Conservation (phyloP, 345 rosid species). For the Lepidium aucheri region DNA sequence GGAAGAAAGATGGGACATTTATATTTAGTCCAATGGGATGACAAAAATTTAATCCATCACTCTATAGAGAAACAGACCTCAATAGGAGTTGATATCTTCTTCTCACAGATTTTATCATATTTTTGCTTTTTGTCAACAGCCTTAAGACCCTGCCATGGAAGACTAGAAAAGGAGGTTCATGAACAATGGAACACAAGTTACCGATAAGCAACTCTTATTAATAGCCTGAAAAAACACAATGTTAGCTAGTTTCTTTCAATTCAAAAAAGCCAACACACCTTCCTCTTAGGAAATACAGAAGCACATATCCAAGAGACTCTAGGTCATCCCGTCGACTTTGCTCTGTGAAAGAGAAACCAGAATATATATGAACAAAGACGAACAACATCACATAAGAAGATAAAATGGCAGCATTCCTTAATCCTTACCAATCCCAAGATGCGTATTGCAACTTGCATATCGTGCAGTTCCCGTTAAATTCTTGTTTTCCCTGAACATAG, state of each 20-base stretch:
- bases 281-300: conserved; percentile 77
- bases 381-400: background rate
- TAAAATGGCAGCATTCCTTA: conserved; percentile 24
- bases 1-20: background rate
- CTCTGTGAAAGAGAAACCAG: conserved; percentile 30
- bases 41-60: background rate
- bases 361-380: background rate
- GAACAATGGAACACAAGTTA: background rate
- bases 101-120: conserved; percentile 82
- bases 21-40: background rate
- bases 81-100: conserved; percentile 81
- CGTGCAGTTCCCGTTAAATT: conserved; percentile 95
- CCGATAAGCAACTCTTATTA: background rate
- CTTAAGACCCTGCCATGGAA: conserved; percentile 93
- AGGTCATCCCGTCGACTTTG: conserved; percentile 82
- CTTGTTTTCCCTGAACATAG: conserved; percentile 73
- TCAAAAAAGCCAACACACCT: conserved; percentile 40
- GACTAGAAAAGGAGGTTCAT: conserved; percentile 39
- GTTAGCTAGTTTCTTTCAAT: background rate
- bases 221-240: background rate
- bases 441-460: conserved; percentile 97
- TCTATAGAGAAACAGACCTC: conserved; percentile 43
- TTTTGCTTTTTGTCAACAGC: conserved; percentile 85
- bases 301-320: conserved; percentile 75
- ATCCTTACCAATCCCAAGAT: conserved; percentile 87